A percentile compares a stretch with the other conserved stretches of the same genome.
These are phyloP conservation scores for Heritiera fomes DNA, from an alignment of 345 rosid genomes.

Conservation along the genomic window DNA sequence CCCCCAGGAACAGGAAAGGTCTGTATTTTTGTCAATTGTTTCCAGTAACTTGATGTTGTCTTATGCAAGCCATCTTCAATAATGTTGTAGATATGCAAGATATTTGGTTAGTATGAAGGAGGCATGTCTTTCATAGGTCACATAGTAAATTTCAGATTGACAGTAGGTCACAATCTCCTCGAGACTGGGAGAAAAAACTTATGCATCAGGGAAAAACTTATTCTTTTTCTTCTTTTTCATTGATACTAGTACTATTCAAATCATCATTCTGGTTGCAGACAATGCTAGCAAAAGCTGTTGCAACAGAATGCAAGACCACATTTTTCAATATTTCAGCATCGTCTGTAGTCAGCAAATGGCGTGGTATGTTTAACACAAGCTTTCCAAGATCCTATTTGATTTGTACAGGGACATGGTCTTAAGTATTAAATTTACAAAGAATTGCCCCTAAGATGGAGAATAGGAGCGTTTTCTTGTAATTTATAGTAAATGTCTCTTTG, in stretches of 20 bases:
- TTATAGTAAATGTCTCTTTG: not conserved
- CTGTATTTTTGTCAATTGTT: conserved; percentile 10
- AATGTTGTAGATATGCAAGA: not conserved
- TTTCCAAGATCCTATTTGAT: not conserved
- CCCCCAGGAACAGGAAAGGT: conserved; percentile 99
- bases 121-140: not conserved
- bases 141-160: not conserved
- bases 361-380: conserved; percentile 49
- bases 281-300: conserved; percentile 99
- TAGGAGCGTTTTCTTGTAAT: not conserved
- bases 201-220: not conserved
- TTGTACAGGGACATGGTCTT: not conserved
- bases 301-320: conserved; percentile 97
- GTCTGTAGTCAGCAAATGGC: conserved; percentile 99
- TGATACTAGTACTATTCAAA: conserved; percentile 12
- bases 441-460: conserved; percentile 2
- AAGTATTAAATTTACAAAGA: not conserved
- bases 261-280: conserved; percentile 54
- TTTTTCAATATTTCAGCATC: conserved; percentile 98
- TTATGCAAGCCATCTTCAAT: not conserved
- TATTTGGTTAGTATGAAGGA: not conserved
- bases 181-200: too few species aligned
- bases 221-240: not conserved
- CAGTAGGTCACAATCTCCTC: too few species aligned
- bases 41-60: not conserved